A percentile compares a stretch with the other conserved stretches of the same genome.
These are phyloP conservation scores for Wickerhamiella musiphila DNA, from an alignment of 805 yeast species.

Conservation along the genomic window DNA sequence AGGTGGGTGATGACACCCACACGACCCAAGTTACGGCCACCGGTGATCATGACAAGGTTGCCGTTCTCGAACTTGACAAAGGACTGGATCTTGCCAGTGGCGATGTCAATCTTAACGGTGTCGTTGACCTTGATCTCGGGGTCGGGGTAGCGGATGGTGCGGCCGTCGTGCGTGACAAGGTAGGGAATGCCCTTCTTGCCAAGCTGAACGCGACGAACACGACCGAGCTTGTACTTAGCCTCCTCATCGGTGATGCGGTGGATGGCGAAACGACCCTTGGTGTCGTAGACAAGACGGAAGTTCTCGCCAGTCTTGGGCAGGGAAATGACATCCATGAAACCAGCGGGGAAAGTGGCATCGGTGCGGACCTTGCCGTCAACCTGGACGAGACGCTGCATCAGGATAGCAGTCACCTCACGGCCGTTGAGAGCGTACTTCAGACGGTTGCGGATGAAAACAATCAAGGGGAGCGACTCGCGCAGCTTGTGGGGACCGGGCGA, in stretches of 20 bases:
- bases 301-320: slow-evolving; percentile 97
- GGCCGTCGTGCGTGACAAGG: slow-evolving; percentile 98
- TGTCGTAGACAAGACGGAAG: slow-evolving; percentile 97
- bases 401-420: slow-evolving; percentile 95
- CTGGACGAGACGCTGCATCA: slow-evolving; percentile 96
- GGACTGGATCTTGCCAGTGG: slow-evolving; percentile 83
- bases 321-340: slow-evolving; percentile 97
- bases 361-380: slow-evolving; percentile 99
- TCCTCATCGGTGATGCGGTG: slow-evolving; percentile 99
- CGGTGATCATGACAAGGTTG: slow-evolving; percentile 80
- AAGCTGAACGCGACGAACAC: slow-evolving; percentile 94
- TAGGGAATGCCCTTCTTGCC: slow-evolving; percentile 98
- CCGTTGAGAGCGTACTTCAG: slow-evolving; percentile 97
- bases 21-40: slow-evolving; percentile 98
- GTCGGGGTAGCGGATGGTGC: slow-evolving; percentile 99
- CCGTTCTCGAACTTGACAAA: slow-evolving; percentile 88
- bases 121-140: slow-evolving; percentile 94
- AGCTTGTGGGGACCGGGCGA: slow-evolving; percentile 99
- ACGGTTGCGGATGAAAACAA: slow-evolving; percentile 95
- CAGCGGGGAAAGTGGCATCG: slow-evolving; percentile 97
- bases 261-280: slow-evolving; percentile 97
- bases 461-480: slow-evolving; percentile 94
- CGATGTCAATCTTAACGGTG: slow-evolving; percentile 92
- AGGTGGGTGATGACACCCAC: slow-evolving; percentile 91
- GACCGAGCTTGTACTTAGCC: slow-evolving; percentile 94